Evolutionary conservation across 345 rosid species (phyloP), one percentile per base, ranked within the genome.

Genomic region (Camelina hispida): DNA sequence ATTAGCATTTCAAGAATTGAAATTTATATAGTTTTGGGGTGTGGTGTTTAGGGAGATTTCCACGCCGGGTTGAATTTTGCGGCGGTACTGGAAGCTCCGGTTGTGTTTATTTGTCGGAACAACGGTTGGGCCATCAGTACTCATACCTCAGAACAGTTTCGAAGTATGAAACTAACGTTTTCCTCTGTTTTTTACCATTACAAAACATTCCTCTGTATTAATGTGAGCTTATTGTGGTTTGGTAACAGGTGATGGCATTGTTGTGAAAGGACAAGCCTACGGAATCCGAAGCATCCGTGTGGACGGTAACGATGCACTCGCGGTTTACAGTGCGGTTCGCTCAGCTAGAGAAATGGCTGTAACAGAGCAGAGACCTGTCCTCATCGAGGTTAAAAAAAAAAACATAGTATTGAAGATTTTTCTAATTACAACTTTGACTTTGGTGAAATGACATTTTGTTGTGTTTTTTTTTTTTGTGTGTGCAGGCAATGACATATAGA

Each of bases 41-140:
- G 13, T 30, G 30, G 20, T 47, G 7, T 74, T 34, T 35, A 89
- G 97, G 97, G 97, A 61, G 95, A 91, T 80, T 91, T 91, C 75
- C 97, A 91, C 66, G 97, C 97, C 10, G 91, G 85, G 28, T 50
- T 91, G 82, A 91, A 91, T 81, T 91, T 89, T n/a, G 97, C 93
- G 56, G 95, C 97, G 3, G 97, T 91, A 1, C 62, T 76, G 84
- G 91, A 87, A 68, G 86, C 93, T 43, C 97, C 97, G 0, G 88
- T 91, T 0, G 70, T 91, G 52, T 89, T 89, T 62, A 64, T 91
- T 61, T 91, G 97, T 64, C 85, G 97, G 6, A 91, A 91, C 86
- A 91, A 89, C 60, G 95, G 97, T 69, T 91, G 95, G 93, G 97
- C 97, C 15, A 91, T 91, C 63, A 91, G 97, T 58, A 91, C 97